Evolutionary conservation across 345 rosid genomes (phyloP), one percentile per base, ranked within the genome.

Genomic region (Balakata baccata): DNA sequence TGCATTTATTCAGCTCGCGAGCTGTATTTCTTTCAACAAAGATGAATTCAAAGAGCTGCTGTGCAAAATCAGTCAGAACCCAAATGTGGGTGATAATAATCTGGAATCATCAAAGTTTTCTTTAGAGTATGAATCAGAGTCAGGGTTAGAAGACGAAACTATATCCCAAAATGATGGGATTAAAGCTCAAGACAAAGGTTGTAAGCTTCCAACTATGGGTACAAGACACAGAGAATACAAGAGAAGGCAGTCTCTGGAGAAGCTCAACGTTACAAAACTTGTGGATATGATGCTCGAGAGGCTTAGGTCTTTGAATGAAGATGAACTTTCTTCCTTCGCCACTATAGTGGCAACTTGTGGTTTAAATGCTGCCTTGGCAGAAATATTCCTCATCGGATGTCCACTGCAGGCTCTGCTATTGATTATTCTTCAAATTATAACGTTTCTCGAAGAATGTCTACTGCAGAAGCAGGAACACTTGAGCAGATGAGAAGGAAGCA

Each of bases 301-400:
- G 89, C 97, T 92, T 72, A 83, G 80, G 72, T 72, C 84, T 71
- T 85, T 95, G 83, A 90, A 90, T 49, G 96, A 95, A 82, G 88
- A 86, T 69, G 97, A 92, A 68, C 97, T 95, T 77, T 91, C 98
- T 80, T 91, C 93, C 50, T 88, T 95, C 72, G 97, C 94, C 68
- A 86, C 96, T 34, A 89, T 90, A 66, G 98, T 95, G 71, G 99
- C 99, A 53, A 93, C 97, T 38, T 84, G 98, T 81, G 99, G 98
- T 77, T 83, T 95, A 80, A 93, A 80, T 87, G 96, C 92, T 75
- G 93, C 90, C 52, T 84, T 95, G 74, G 94, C 73, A 74, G 49
- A 65, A 92, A 82, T 81, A 54, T n/a, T 54, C 20, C 59, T 54
- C 59, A 9, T 3, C 23, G 59, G 59, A 54, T 18, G 59, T 54